These are phyloP conservation scores for Stenogyne calaminthoides DNA, from an alignment of 305 asterid genomes.

Conservation along the genomic window DNA sequence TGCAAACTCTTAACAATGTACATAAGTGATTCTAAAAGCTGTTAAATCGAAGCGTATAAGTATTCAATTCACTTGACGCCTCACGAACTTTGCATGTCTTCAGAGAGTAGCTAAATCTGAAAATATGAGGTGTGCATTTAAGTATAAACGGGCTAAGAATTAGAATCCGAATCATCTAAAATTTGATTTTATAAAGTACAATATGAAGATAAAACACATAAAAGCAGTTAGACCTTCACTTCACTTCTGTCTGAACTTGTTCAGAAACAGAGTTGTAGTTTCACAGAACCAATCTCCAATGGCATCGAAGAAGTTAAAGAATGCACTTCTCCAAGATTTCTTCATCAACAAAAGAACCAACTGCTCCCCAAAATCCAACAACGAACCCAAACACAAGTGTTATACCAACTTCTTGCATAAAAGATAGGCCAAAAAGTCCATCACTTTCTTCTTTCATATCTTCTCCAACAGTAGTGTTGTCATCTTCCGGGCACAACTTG, in stretches of 20 bases:
- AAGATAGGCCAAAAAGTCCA: neutral
- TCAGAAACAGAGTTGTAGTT: neutral
- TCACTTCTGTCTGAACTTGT: neutral
- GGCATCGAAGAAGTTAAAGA: neutral
- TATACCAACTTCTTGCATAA: constrained; percentile 19
- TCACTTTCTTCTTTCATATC: neutral
- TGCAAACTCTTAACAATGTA: neutral
- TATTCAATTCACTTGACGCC: neutral
- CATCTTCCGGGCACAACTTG: neutral
- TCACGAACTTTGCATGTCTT: neutral
- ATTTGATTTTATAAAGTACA: no score
- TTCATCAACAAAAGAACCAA: constrained; percentile 1
- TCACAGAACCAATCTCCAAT: constrained; percentile 23
- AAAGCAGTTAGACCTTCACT: neutral
- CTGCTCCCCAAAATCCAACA: constrained; percentile 27
- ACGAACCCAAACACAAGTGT: constrained; percentile 12
- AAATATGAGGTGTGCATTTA: neutral
- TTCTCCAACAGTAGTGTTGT: neutral
- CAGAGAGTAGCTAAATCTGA: neutral
- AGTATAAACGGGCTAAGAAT: no score
- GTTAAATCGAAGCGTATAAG: neutral
- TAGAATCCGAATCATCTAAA: no score
- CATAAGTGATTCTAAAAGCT: neutral
- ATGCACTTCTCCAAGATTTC: constrained; percentile 21
- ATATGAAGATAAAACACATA: neutral